Conservation (phyloP, 441 rosid genomes). For the Brassica hybrid region DNA sequence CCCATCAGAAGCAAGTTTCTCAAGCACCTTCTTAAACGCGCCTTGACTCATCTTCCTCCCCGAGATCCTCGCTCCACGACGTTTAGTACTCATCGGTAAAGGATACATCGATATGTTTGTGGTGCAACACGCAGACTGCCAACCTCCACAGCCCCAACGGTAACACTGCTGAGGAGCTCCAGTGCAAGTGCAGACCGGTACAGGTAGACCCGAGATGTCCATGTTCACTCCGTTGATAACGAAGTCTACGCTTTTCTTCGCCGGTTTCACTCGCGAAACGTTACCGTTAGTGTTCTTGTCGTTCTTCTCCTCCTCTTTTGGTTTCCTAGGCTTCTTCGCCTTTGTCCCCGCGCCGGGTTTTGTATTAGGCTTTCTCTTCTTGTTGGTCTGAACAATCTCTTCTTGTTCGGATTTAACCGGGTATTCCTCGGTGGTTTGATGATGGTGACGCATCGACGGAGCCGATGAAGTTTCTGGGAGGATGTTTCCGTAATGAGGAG, state of each 20-base stretch:
- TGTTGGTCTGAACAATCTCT: slow-evolving; percentile 59
- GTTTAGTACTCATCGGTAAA: slow-evolving; percentile 93
- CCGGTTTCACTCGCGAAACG: slow-evolving; percentile 58
- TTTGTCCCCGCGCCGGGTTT: slow-evolving; percentile 42
- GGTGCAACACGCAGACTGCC: slow-evolving; percentile 99
- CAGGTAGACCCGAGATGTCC: slow-evolving; percentile 91
- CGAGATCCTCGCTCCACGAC: slow-evolving; percentile 97
- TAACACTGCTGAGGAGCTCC: slow-evolving; percentile 94
- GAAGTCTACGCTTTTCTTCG: slow-evolving; percentile 79
- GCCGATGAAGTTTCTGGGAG: slow-evolving; percentile 69
- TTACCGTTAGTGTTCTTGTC: slow-evolving; percentile 26
- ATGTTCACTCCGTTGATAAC: slow-evolving; percentile 84
- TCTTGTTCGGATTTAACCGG: slow-evolving; percentile 62
- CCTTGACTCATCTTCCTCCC: slow-evolving; percentile 99
- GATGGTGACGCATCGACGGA: slow-evolving; percentile 56
- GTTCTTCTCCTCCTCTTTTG: slow-evolving; percentile 52
- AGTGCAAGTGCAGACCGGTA: slow-evolving; percentile 93
- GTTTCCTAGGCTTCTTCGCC: slow-evolving; percentile 79
- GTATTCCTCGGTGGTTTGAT: slow-evolving; percentile 47
- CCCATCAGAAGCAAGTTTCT: slow-evolving; percentile 46
- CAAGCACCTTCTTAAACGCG: slow-evolving; percentile 78
- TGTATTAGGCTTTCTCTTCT: slow-evolving; percentile 64
- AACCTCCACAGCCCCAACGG: slow-evolving; percentile 99
- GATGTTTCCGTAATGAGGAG: slow-evolving; percentile 49
- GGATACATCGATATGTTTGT: slow-evolving; percentile 93